Percentiles rank a stretch among this genome's conserved stretches.
Evolutionary conservation across 345 rosid genomes (phyloP).

Genomic region (Durio zibethinus): DNA sequence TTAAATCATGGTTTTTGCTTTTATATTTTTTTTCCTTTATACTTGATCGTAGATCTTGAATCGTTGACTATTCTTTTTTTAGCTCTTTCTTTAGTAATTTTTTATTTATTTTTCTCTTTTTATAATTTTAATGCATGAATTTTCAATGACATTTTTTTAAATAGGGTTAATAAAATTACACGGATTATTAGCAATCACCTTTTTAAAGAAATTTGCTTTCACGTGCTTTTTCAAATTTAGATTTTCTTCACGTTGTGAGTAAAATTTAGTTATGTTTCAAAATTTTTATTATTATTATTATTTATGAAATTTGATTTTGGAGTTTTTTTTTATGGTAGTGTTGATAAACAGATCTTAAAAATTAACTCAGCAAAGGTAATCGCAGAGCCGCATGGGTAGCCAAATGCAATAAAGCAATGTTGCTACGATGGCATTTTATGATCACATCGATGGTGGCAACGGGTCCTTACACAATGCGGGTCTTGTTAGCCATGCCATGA

Average conservation of each 20-base stretch:
- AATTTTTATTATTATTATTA: background rate
- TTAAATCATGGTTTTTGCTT: slow-evolving; percentile 20
- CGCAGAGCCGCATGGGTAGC: slow-evolving; percentile 99
- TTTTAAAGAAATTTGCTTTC: slow-evolving; percentile 24
- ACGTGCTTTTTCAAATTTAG: slow-evolving; percentile 53
- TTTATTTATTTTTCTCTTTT: background rate
- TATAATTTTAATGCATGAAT: background rate
- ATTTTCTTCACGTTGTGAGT: slow-evolving; percentile 56
- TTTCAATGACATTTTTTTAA: background rate
- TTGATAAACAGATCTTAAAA: slow-evolving; percentile 66
- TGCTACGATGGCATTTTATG: slow-evolving; percentile 81
- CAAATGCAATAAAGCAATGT: slow-evolving; percentile 95
- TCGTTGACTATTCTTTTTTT: background rate
- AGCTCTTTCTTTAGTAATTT: background rate
- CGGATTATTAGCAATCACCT: slow-evolving; percentile 14
- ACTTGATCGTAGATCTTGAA: slow-evolving; percentile 40
- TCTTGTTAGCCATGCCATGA: slow-evolving; percentile 70
- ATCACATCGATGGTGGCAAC: slow-evolving; percentile 39
- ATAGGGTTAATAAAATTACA: slow-evolving; percentile 12
- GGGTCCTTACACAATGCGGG: slow-evolving; percentile 67
- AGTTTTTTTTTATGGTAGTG: slow-evolving; percentile 30
- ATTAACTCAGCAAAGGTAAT: slow-evolving; percentile 99
- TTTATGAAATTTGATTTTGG: slow-evolving; percentile 5
- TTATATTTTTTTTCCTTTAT: background rate
- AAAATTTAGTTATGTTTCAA: background rate